Percentiles rank a stretch among this genome's conserved stretches.
Evolutionary conservation across 495 filamentous ascomycete genomes (phyloP).

Genomic region (Chaetomium fimeti): DNA sequence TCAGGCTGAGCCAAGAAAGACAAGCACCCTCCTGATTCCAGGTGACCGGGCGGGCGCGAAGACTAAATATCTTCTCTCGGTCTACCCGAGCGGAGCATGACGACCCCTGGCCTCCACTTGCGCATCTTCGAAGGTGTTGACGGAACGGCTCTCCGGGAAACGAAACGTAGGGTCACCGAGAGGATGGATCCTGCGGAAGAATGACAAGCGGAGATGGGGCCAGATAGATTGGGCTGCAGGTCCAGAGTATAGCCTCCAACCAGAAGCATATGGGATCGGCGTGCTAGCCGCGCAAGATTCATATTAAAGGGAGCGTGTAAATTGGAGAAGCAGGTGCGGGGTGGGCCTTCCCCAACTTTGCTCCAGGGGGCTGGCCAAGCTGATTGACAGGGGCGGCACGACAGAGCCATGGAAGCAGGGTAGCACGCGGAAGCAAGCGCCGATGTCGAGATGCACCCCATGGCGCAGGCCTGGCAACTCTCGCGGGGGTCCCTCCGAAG

Average conservation of each 20-base stretch:
- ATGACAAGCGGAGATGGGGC: conserved; percentile 24
- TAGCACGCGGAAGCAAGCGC: conserved; percentile 22
- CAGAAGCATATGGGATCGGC: conserved; percentile 31
- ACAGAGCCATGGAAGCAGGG: conserved; percentile 11
- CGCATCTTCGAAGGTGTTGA: conserved; percentile 28
- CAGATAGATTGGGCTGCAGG: conserved; percentile 35
- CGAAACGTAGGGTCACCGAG: conserved; percentile 34
- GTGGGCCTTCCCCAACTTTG: conserved; percentile 29
- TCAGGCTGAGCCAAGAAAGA: conserved; percentile 26
- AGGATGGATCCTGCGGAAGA: conserved; percentile 35
- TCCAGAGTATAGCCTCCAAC: conserved; percentile 31
- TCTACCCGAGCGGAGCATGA: conserved; percentile 6
- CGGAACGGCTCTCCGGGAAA: conserved; percentile 33
- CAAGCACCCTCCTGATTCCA: conserved; percentile 14
- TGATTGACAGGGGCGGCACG: conserved; percentile 17
- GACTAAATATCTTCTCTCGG: conserved; percentile 22
- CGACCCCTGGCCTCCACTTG: conserved; percentile 15
- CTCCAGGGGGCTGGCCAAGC: conserved; percentile 14
- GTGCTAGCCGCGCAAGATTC: conserved; percentile 25
- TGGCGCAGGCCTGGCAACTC: neutral
- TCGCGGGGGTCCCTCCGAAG: neutral
- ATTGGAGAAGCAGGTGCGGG: conserved; percentile 29
- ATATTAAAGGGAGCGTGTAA: conserved; percentile 34
- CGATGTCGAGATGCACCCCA: conserved; percentile 14
- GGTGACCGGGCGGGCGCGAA: conserved; percentile 2